Evolutionary conservation across 2,329 filamentous ascomycete species (phyloP), one percentile per base, ranked within the genome.

Genomic region (Aspergillus pseudoterreus): DNA sequence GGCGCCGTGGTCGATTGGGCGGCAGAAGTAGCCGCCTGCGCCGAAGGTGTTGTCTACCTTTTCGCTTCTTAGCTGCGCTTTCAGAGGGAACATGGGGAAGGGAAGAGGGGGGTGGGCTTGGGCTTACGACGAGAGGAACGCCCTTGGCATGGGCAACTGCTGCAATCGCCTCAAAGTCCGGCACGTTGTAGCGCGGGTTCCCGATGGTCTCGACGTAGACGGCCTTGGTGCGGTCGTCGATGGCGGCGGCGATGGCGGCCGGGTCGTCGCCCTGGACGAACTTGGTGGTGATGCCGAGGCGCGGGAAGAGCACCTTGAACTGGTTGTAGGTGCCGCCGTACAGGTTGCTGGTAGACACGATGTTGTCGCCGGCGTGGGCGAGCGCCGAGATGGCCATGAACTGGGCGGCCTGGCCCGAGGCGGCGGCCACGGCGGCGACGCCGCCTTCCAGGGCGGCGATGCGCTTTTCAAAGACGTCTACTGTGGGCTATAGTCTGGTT

Each of bases 311-410:
- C 43, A 96, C 91, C 76, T 96, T 96, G 76, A 96, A 84, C 77
- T 96, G 92, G 76, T 97, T 96, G 79, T 96, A 96, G 14, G 92
- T 96, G 69, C 92, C 92, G 59, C 92, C 92, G 74, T 96, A 96
- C 51, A 96, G 78, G 74, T 95, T 95, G 46, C 86, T 86, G 6
- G 92, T 96, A 11, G 90, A 87, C 47, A 96, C 82, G 62, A 96
- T 95, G 78, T 96, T 96, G 78, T 96, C 92, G 44, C 92, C 92
- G 0, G 85, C 82, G 55, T 90, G 84, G 4, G 90, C 90, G n/a
- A 97, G 84, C 6, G 91, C 85, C 21, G 84, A 80, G 64, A 96
- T 86, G 50, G 90, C 79, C 79, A 96, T 92, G 78, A 96, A 96
- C 69, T 96, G 92, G 1, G 92, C 92, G 3, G 89, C 83, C 73